These are phyloP conservation scores for Nannochloris sp. DNA, from an alignment of 139 green algal genomes.

Conservation along the genomic window DNA sequence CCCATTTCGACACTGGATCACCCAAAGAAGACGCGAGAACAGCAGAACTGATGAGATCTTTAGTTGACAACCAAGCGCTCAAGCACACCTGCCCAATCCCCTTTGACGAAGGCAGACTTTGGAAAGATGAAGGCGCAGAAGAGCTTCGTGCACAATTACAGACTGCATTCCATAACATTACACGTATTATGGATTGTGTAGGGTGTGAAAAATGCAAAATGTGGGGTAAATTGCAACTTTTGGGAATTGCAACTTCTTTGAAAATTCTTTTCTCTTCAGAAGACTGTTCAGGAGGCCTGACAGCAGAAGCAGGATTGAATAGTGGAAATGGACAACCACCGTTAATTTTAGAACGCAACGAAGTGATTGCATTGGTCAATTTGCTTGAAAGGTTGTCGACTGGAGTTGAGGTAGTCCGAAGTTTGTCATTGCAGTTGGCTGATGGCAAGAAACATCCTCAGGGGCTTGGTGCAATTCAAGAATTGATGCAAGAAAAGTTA, in stretches of 20 bases:
- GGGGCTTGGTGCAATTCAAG: constrained; percentile 34
- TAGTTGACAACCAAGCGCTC: constrained; percentile 56
- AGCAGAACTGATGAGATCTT: constrained; percentile 37
- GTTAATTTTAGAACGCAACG: constrained; percentile 79
- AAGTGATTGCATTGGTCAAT: constrained; percentile 94
- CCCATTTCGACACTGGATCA: constrained; percentile 59
- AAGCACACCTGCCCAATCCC: constrained; percentile 70
- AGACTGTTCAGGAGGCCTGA: constrained; percentile 37
- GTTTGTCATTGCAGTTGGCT: constrained; percentile 27
- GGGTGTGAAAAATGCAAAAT: constrained; percentile 99
- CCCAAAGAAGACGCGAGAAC: constrained; percentile 57
- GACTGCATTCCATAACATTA: constrained; percentile 88
- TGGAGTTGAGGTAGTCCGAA: constrained; percentile 51
- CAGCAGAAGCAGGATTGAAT: background rate
- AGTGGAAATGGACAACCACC: background rate
- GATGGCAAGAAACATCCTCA: constrained; percentile 10
- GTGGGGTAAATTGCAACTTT: constrained; percentile 97
- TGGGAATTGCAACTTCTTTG: constrained; percentile 88
- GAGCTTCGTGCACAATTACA: constrained; percentile 64
- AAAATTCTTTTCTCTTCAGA: constrained; percentile 86
- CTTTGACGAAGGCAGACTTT: constrained; percentile 89
- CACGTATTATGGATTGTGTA: constrained; percentile 95
- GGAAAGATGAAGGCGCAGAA: constrained; percentile 59
- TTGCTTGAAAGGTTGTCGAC: constrained; percentile 68
- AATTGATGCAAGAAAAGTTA: constrained; percentile 17